Evolutionary conservation across 1,284 basidiomycete genomes (phyloP).

Genomic region (Ustilago nuda): DNA sequence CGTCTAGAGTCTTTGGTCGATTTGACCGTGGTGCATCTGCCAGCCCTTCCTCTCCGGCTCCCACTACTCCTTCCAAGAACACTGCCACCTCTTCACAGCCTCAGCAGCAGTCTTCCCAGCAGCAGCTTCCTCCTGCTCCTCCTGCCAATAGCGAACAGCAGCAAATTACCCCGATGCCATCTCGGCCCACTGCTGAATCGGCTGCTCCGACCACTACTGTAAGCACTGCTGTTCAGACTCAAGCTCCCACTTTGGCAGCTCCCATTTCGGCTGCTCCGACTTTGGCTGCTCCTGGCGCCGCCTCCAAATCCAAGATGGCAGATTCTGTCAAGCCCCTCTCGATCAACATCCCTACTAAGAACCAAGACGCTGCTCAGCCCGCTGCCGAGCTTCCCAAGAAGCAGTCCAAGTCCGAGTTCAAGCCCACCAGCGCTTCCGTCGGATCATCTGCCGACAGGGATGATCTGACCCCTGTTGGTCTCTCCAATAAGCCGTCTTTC

Average conservation of each 20-base stretch:
- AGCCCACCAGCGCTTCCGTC: conserved; percentile 13
- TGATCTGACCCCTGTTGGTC: conserved; percentile 39
- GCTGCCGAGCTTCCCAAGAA: conserved; percentile 48
- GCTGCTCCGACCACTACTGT: conserved; percentile 13
- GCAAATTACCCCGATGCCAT: conserved; percentile 16
- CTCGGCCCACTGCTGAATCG: conserved; percentile 29
- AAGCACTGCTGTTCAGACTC: neutral
- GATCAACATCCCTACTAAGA: conserved; percentile 47
- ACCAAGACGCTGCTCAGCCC: conserved; percentile 14
- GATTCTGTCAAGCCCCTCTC: conserved; percentile 33
- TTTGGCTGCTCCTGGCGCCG: conserved; percentile 4
- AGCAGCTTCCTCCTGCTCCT: conserved; percentile 23
- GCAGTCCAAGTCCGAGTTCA: conserved; percentile 36
- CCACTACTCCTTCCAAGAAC: conserved; percentile 20
- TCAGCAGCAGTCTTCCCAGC: conserved; percentile 2
- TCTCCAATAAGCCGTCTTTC: conserved; percentile 48
- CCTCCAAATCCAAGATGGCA: conserved; percentile 18
- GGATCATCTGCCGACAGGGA: conserved; percentile 13
- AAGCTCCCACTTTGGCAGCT: conserved; percentile 12
- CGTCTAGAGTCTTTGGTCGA: conserved; percentile 37
- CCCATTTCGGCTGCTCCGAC: conserved; percentile 14
- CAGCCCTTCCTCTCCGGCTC: conserved; percentile 20
- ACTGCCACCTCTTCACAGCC: conserved; percentile 3
- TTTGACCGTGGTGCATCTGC: conserved; percentile 39
- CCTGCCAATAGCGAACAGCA: conserved; percentile 29